Base-by-base conservation (phyloP, 495 filamentous ascomycete genomes). In the Poronia punctata region DNA sequence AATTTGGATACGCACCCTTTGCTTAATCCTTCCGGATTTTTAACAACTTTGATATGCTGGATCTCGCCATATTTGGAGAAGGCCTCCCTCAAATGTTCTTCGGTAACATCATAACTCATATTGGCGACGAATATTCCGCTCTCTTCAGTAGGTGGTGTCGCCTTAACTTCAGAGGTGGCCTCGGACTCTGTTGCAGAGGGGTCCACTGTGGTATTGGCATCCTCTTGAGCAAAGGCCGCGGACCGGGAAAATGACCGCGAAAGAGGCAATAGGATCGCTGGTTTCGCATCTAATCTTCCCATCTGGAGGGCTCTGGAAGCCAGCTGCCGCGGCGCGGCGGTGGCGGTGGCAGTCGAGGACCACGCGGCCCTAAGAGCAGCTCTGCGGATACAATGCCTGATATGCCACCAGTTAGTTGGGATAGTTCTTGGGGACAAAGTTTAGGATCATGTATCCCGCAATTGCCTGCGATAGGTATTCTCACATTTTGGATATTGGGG, bases 51-150 rank as follows among this genome's bases (percentile, higher is more conserved):
- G 9, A 67, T 45, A 2, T 61, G 54, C 15, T 59, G 27, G 33
- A 96, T 67, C 16, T 67, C 56, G 14, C 86, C 88, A 52, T 72
- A 88, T 37, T 77, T 71, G 40, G 66, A 61, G 44, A 89, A 84
- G 10, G 82, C 73, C 36, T 74, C 69, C 48, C 69, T 62, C 26
- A 95, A 56, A 60, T 92, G 83, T 14, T 78, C 70, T 3, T 78
- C 78, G 11, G 79, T 84, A 14, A 85, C 72, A 61, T 94, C 88
- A 54, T 84, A 98, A 53, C 83, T 80, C 15, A 98, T 59, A 66
- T 98, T 98, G 24, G 84, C 84, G 48, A 96, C 53, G 53, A 87
- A 96, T 33, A 93, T 41, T 27, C 7, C 7, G 7, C n/a, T 27
- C 24, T 7, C 24, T 27, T n/a, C n/a, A 27, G 24, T 7, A 30